A percentile compares a stretch with the other conserved stretches of the same genome.
Evolutionary conservation across 75 land plant genomes (phyloP).

Genomic region (Chamaecyparis obtusa): DNA sequence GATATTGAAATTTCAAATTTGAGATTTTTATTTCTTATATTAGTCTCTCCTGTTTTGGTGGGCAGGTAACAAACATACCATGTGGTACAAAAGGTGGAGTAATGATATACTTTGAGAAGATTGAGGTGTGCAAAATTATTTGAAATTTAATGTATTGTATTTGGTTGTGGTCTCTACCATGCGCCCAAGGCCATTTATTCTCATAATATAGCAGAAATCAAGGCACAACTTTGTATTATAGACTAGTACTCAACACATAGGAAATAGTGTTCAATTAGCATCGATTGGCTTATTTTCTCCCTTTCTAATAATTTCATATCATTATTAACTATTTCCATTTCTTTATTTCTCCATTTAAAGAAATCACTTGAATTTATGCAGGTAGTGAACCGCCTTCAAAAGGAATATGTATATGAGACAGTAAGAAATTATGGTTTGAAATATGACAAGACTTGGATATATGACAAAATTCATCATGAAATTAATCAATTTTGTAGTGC

Average conservation of each 20-base stretch:
- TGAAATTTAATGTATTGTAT: neutral
- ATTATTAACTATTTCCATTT: neutral
- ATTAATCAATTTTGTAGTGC: conserved; percentile 60
- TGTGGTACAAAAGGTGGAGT: conserved; percentile 99
- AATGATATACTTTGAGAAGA: conserved; percentile 90
- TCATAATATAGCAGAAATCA: neutral
- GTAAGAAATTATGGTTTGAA: conserved; percentile 57
- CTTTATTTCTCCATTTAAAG: neutral
- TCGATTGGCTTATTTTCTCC: neutral
- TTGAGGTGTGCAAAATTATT: conserved; percentile 53
- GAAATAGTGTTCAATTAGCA: neutral
- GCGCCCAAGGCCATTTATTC: neutral
- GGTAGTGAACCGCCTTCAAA: conserved; percentile 94
- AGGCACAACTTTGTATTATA: neutral
- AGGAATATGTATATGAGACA: conserved; percentile 87
- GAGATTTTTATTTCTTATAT: neutral
- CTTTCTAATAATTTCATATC: neutral
- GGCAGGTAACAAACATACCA: conserved; percentile 85
- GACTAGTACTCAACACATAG: neutral
- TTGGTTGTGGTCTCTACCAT: neutral
- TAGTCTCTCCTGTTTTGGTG: neutral
- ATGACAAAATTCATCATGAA: conserved; percentile 66
- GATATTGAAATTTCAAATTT: neutral
- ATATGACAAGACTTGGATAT: conserved; percentile 63
- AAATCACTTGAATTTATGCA: conserved; percentile 11